These are phyloP conservation scores for Mortierella alpina DNA, from an alignment of 192 early-diverging fungal genomes.

Conservation along the genomic window DNA sequence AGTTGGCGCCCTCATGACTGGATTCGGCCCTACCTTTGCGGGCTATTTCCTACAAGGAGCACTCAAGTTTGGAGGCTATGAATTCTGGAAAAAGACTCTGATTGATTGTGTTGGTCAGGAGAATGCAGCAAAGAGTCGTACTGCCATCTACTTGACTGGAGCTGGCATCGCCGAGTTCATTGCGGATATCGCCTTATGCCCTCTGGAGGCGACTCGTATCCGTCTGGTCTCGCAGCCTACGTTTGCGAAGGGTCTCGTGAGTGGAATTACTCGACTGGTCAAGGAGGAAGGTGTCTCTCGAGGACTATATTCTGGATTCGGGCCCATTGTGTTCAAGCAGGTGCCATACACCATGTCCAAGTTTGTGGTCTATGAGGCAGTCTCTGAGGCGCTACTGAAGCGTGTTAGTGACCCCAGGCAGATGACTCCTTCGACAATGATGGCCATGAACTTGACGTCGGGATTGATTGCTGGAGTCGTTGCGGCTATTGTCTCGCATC, in stretches of 20 bases:
- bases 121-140: conserved; percentile 67
- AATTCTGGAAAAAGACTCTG: conserved; percentile 73
- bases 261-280: conserved; percentile 69
- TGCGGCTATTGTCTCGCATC: conserved; percentile 69
- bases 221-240: conserved; percentile 76
- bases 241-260: conserved; percentile 70
- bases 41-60: conserved; percentile 77
- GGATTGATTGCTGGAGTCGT: conserved; percentile 76
- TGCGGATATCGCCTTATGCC: conserved; percentile 80
- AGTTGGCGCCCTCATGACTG: conserved; percentile 70
- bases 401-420: conserved; percentile 58
- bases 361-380: conserved; percentile 74
- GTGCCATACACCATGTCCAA: conserved; percentile 87
- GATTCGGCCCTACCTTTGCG: conserved; percentile 71
- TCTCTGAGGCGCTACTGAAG: conserved; percentile 60
- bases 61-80: conserved; percentile 76
- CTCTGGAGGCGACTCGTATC: conserved; percentile 81
- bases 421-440: conserved; percentile 56
- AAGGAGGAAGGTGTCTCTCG: conserved; percentile 72
- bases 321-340: conserved; percentile 80
- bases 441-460: conserved; percentile 62
- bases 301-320: conserved; percentile 84
- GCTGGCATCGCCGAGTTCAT: conserved; percentile 80
- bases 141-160: conserved; percentile 71
- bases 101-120: conserved; percentile 66